Base-by-base conservation (phyloP, 495 filamentous ascomycete species). In the Daldinia loculata region DNA sequence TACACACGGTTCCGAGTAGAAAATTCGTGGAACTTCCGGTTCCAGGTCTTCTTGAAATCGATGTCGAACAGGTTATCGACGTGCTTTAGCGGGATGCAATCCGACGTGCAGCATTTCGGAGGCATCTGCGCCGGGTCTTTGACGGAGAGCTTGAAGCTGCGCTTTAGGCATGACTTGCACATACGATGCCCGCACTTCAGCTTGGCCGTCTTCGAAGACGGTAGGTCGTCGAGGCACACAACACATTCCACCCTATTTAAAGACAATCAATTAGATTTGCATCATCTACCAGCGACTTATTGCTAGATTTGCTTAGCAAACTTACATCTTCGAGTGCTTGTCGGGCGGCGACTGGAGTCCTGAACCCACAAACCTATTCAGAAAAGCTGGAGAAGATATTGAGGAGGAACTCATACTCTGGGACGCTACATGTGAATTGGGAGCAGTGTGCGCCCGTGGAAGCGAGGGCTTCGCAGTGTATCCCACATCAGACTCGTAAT, bases 51-150 rank as follows among this genome's bases (percentile, higher is more conserved):
- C 80, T 94, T 94, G 80, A 94, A 94, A 61, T 86, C 82, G 66
- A 82, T 72, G 69, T 89, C 87, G 77, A 95, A 93, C 61, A 95
- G 79, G 30, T 83, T 83, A 24, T 92, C 90, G n/a, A 94, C 92
- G 70, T 91, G 85, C 67, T 89, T 88, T 17, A 92, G 78, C 1
- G 92, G 88, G 65, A 96, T 93, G 69, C 87, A 86, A 38, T 92
- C 87, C 22, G 84, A 61, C 3, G 86, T 90, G 77, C 93, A 96
- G 72, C 93, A 96, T 70, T 81, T 86, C 0, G 93, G 93, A 8
- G 93, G 91, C 91, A 95, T 94, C 72, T 90, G 88, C 32, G 87
- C 84, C 0, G 92, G 90, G 75, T 94, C 91, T 38, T 84, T 89
- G 63, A 93, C 80, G 19, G 92, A 93, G 39, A 91, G 80, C 24